These are phyloP conservation scores for Phaffia rhodozyma DNA, from an alignment of 1,284 basidiomycete genomes.

Conservation along the genomic window DNA sequence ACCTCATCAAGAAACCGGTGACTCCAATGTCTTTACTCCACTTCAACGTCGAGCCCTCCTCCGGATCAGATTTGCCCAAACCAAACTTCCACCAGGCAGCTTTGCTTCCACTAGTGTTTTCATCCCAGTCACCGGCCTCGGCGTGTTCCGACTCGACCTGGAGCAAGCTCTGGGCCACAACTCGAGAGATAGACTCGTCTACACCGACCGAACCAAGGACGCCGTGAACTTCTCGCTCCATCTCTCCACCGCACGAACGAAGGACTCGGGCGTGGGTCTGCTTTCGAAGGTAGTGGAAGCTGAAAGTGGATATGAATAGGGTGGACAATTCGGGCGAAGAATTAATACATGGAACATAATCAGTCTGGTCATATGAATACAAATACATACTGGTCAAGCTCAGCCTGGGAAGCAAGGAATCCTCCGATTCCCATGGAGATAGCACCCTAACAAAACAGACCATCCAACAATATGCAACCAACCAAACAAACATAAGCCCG, in stretches of 20 bases:
- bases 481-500: not conserved
- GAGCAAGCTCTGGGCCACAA: constrained; percentile 62
- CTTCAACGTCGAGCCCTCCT: constrained; percentile 34
- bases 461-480: constrained; percentile 4
- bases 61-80: constrained; percentile 20
- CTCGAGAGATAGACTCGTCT: constrained; percentile 62
- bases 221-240: constrained; percentile 85
- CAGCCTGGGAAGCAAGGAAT: constrained; percentile 74
- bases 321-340: not conserved
- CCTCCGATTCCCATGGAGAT: constrained; percentile 85
- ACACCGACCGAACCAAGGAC: constrained; percentile 82
- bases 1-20: constrained; percentile 83
- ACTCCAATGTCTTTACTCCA: constrained; percentile 66
- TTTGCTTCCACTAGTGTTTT: constrained; percentile 13
- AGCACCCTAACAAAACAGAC: constrained; percentile 63
- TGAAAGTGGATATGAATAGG: not conserved
- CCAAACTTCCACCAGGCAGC: constrained; percentile 34
- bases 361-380: constrained; percentile 17
- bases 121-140: constrained; percentile 20
- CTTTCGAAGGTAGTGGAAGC: constrained; percentile 63
- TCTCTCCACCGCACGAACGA: constrained; percentile 80
- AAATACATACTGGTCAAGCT: constrained; percentile 57
- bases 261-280: constrained; percentile 68
- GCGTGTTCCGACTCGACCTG: constrained; percentile 45
- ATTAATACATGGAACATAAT: not conserved